Evolutionary conservation across 441 rosid species (phyloP), one percentile per base, ranked within the genome.

Genomic region (Gossypium trilobum): DNA sequence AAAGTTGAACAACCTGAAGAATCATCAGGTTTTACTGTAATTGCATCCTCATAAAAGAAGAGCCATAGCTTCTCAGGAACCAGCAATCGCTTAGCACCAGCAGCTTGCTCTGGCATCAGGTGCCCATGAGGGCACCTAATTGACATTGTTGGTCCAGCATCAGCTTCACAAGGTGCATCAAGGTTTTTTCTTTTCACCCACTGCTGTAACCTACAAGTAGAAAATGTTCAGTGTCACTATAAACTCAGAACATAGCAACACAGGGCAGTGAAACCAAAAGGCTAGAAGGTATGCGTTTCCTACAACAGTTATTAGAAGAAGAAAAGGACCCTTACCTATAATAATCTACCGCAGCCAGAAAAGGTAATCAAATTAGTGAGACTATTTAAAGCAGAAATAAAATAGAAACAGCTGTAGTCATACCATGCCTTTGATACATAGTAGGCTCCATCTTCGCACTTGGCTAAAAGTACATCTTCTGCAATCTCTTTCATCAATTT

Each of bases 111-210:
- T 61, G 99, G 99, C 85, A 84, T 72, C 82, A 95, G 80, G 74
- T 82, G 79, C 72, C 90, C 97, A 80, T 92, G 99, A 75, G 84
- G 84, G 75, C 99, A 95, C 68, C 78, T 83, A 68, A 95, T 88
- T 73, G 89, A 82, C 82, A 56, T 79, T 57, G 98, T 87, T 74
- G 99, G 97, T 23, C 91, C 96, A n/a, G 87, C 88, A 84, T 95
- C 99, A 72, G 91, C 95, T 85, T 92, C 99, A 78, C 82, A 83
- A 60, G 99, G 98, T 68, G 97, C 90, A 80, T 92, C 98, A 71
- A 87, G 78, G 81, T 87, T 89, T 85, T 91, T 95, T 79, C 99
- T 89, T 84, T 89, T 92, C 48, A 87, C 78, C 99, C 99, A 95
- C 74, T 92, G 98, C 68, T 95, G 98, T 83, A 95, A 85, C 99